Percentiles rank a stretch among this genome's conserved stretches.
Evolutionary conservation across 73 alveolate genomes (phyloP).

Genomic region (Symbiodinium pilosum): DNA sequence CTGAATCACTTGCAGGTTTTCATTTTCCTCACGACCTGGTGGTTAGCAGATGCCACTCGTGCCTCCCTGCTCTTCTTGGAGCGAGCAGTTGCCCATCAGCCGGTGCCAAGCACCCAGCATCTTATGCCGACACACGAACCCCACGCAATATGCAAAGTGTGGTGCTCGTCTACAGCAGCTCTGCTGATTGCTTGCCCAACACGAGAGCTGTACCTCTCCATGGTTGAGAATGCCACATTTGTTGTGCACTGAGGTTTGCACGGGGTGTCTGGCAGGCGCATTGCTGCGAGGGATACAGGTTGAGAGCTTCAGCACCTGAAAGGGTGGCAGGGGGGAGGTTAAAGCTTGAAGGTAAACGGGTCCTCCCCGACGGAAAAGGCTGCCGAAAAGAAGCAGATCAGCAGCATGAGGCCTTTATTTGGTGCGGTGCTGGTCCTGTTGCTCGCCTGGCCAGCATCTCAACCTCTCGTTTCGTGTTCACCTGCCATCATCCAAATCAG

Average conservation of each 20-base stretch:
- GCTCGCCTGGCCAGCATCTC: constrained; percentile 64
- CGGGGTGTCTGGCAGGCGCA: constrained; percentile 84
- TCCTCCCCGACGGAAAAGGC: no score
- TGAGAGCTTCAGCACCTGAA: no score
- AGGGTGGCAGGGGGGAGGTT: no score
- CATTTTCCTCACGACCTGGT: constrained; percentile 90
- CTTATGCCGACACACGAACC: no score
- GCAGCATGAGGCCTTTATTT: constrained; percentile 44
- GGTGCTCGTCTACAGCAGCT: no score
- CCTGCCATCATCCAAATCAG: neutral
- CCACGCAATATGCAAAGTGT: neutral
- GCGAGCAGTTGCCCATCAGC: constrained; percentile 89
- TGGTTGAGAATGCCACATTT: no score
- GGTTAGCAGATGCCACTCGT: constrained; percentile 87
- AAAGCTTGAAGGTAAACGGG: no score
- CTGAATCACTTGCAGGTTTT: constrained; percentile 31
- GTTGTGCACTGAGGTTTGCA: constrained; percentile 70
- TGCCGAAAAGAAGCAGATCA: no score
- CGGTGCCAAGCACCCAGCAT: constrained; percentile 19
- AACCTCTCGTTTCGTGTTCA: neutral
- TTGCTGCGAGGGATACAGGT: no score
- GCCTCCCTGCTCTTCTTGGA: constrained; percentile 82
- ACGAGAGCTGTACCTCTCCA: no score
- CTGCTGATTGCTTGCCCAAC: no score
- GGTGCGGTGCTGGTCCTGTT: constrained; percentile 93